Conservation (phyloP, 2,329 filamentous ascomycete genomes). For the Cladophialophora carrionii region DNA sequence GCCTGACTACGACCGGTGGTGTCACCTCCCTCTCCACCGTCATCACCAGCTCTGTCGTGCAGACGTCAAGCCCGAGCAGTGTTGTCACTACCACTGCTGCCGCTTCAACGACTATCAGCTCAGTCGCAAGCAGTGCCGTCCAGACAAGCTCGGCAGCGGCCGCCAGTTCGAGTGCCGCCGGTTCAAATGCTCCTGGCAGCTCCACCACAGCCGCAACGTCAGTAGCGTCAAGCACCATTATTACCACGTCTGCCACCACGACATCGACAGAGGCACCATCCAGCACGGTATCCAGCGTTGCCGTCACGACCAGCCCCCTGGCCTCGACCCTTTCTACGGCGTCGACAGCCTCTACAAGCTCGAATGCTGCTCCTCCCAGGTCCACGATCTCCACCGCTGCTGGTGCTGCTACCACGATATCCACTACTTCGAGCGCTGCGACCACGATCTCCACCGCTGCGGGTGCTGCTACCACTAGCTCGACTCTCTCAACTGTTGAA, state of each 20-base stretch:
- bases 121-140: conserved; percentile 1
- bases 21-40: not conserved
- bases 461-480: conserved; percentile 4
- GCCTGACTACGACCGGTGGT: conserved; percentile 1
- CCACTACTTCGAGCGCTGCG: not conserved
- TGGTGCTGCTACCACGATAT: not conserved
- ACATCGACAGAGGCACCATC: not conserved
- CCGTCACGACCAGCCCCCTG: not conserved
- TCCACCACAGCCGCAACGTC: not conserved
- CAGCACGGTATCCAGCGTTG: not conserved
- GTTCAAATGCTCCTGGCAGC: not conserved
- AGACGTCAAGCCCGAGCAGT: conserved; percentile 6
- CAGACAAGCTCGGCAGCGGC: not conserved
- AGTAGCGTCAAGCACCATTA: not conserved
- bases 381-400: conserved; percentile 4
- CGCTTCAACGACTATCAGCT: conserved; percentile 14
- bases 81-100: conserved; percentile 2
- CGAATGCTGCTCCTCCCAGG: not conserved
- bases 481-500: conserved; percentile 4
- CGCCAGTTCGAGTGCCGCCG: no score
- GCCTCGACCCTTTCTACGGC: conserved; percentile 4
- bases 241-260: not conserved
- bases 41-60: not conserved
- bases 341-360: conserved; percentile 1
- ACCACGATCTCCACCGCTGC: not conserved